phyloP scores from a whole-genome alignment of 768 basidiomycete species.

The Suillus hirtellus region DNA sequence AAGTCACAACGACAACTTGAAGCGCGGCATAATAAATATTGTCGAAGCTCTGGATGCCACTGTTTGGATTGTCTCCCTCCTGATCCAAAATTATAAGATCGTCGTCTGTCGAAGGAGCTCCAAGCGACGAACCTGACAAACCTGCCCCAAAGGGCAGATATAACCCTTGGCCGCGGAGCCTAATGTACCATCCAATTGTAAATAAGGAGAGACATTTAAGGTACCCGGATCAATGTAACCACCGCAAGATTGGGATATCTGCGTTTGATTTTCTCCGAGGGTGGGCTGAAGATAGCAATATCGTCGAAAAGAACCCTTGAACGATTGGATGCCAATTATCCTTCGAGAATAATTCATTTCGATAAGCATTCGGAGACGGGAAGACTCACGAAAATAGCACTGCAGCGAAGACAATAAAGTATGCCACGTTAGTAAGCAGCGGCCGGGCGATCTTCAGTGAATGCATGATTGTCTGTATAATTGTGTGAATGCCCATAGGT shows the following conservation, averaged over 20 bases:
- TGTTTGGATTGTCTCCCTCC: slow-evolving; percentile 67
- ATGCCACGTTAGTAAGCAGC: slow-evolving; percentile 84
- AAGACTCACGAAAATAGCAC: slow-evolving; percentile 75
- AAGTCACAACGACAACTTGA: slow-evolving; percentile 84
- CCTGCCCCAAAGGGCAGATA: slow-evolving; percentile 84
- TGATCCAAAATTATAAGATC: slow-evolving; percentile 25
- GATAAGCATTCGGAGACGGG: neutral
- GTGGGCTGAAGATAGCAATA: slow-evolving; percentile 57
- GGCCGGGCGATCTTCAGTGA: slow-evolving; percentile 90
- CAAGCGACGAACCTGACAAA: slow-evolving; percentile 61
- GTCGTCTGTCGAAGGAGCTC: neutral
- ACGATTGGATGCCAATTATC: slow-evolving; percentile 93
- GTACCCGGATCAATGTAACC: slow-evolving; percentile 70
- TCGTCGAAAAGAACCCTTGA: slow-evolving; percentile 80
- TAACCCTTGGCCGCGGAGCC: slow-evolving; percentile 68
- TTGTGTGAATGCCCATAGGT: slow-evolving; percentile 1
- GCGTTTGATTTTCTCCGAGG: slow-evolving; percentile 50
- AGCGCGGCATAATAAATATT: slow-evolving; percentile 79
- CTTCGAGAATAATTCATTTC: slow-evolving; percentile 27
- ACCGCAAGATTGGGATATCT: slow-evolving; percentile 71
- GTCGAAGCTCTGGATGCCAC: slow-evolving; percentile 79
- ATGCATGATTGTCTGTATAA: slow-evolving; percentile 75
- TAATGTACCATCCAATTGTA: slow-evolving; percentile 39
- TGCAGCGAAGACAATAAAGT: slow-evolving; percentile 91
- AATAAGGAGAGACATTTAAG: slow-evolving; percentile 44